Percentiles rank a stretch among this genome's conserved stretches.
phyloP scores from a whole-genome alignment of 495 filamentous ascomycete genomes.

The Trichoderma orchidacearum region DNA sequence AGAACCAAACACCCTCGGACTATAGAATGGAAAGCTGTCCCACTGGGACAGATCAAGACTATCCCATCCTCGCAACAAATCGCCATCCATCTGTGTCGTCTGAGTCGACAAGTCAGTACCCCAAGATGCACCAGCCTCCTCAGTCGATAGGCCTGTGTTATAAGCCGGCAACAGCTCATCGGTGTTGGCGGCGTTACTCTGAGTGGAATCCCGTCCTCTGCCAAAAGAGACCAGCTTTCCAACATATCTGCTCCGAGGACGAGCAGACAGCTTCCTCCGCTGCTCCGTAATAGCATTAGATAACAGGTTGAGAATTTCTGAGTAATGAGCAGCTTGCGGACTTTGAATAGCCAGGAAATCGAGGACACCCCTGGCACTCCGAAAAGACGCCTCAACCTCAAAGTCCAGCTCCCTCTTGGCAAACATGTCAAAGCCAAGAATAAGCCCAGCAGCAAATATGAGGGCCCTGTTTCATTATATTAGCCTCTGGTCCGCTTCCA shows the following conservation, averaged over 20 bases:
- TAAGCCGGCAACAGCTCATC: neutral
- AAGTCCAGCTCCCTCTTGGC: slow-evolving; percentile 3
- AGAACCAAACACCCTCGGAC: neutral
- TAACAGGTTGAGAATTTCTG: slow-evolving; percentile 5
- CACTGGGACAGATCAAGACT: slow-evolving; percentile 4
- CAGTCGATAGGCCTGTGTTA: neutral
- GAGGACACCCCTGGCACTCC: slow-evolving; percentile 4
- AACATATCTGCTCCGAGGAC: neutral
- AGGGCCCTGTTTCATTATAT: neutral
- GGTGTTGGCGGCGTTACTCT: neutral
- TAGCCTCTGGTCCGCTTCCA: neutral
- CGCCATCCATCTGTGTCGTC: neutral
- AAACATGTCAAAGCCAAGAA: slow-evolving; percentile 8
- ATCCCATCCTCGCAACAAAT: slow-evolving; percentile 2
- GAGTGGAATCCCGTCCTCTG: neutral
- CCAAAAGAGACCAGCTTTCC: neutral
- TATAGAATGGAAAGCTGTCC: slow-evolving; percentile 3
- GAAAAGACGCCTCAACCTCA: slow-evolving; percentile 4
- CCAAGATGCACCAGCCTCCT: neutral
- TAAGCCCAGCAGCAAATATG: slow-evolving; percentile 7
- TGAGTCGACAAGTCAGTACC: neutral
- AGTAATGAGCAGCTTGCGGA: slow-evolving; percentile 6
- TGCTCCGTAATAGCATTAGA: slow-evolving; percentile 6
- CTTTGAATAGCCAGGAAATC: slow-evolving; percentile 1
- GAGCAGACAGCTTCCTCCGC: neutral